Conservation (phyloP, 1,139 yeast species). For the Spathaspora sp. region DNA sequence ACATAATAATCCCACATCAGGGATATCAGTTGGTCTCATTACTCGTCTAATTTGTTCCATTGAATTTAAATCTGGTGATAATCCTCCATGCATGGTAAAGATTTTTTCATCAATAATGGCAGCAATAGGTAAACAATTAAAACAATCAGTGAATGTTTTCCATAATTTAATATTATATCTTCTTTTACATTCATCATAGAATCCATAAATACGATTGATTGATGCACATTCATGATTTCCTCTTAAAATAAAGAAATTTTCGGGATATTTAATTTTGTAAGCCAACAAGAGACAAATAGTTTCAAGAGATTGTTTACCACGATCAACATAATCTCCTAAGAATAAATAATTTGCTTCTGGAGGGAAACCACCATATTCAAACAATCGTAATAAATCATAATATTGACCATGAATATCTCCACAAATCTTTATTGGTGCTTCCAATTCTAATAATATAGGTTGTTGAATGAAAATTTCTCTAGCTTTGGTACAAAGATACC, state of each 20-base stretch:
- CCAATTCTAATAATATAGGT: conserved; percentile 91
- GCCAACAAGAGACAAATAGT: conserved; percentile 91
- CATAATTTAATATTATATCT: conserved; percentile 95
- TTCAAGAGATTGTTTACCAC: conserved; percentile 96
- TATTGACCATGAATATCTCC: conserved; percentile 99
- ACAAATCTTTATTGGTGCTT: conserved; percentile 92
- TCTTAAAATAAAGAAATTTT: conserved; percentile 89
- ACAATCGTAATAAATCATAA: conserved; percentile 89
- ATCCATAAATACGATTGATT: conserved; percentile 94
- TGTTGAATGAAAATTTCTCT: conserved; percentile 97
- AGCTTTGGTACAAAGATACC: conserved; percentile 94
- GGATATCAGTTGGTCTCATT: conserved; percentile 98
- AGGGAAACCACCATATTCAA: conserved; percentile 98
- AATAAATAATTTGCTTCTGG: conserved; percentile 97
- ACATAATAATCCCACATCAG: conserved; percentile 93
- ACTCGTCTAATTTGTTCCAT: conserved; percentile 98
- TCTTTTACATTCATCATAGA: conserved; percentile 96
- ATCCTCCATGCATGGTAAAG: conserved; percentile 98
- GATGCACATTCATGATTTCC: conserved; percentile 99
- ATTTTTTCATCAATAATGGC: conserved; percentile 97
- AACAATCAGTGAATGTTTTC: conserved; percentile 97
- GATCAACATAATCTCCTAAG: conserved; percentile 95
- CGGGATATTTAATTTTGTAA: conserved; percentile 95
- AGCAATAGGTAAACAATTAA: conserved; percentile 96
- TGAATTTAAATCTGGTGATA: conserved; percentile 92